Percentiles rank a stretch among this genome's conserved stretches.
Conservation (phyloP, 257 asterid genomes). For the Ajuga chamaepitys region DNA sequence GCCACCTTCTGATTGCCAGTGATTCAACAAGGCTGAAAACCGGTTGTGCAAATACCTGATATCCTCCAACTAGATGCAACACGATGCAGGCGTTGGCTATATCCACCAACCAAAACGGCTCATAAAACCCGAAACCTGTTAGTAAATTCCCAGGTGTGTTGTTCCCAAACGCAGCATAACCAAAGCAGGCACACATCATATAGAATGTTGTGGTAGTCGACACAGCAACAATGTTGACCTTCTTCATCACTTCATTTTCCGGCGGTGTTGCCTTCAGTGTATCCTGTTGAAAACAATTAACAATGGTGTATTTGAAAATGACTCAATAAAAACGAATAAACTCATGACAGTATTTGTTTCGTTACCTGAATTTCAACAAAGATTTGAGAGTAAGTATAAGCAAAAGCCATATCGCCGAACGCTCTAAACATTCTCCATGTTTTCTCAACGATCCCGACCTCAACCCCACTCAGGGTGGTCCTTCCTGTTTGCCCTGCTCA, state of each 20-base stretch:
- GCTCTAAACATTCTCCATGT: constrained; percentile 63
- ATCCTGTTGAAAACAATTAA: constrained; percentile 30
- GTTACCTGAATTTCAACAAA: constrained; percentile 63
- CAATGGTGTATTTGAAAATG: too few species aligned
- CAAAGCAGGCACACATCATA: constrained; percentile 62
- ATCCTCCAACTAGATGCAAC: constrained; percentile 61
- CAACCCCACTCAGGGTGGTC: constrained; percentile 47
- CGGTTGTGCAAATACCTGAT: constrained; percentile 60
- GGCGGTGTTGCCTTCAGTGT: constrained; percentile 49
- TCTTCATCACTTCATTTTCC: constrained; percentile 62
- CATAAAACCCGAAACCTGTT: constrained; percentile 62
- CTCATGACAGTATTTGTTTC: too few species aligned
- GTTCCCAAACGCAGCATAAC: constrained; percentile 71
- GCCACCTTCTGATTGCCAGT: constrained; percentile 28
- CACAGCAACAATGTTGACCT: constrained; percentile 39
- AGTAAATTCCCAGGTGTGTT: constrained; percentile 53
- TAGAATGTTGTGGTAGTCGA: constrained; percentile 49
- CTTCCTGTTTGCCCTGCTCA: constrained; percentile 34
- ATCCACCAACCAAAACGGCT: constrained; percentile 65
- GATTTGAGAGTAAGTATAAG: constrained; percentile 57
- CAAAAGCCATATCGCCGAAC: constrained; percentile 62
- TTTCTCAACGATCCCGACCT: constrained; percentile 45
- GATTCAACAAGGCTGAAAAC: constrained; percentile 27
- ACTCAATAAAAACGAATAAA: too few species aligned
- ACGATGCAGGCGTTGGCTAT: constrained; percentile 51